phyloP scores from a whole-genome alignment of 2,329 filamentous ascomycete genomes.

The Cyanodermella asteris region DNA sequence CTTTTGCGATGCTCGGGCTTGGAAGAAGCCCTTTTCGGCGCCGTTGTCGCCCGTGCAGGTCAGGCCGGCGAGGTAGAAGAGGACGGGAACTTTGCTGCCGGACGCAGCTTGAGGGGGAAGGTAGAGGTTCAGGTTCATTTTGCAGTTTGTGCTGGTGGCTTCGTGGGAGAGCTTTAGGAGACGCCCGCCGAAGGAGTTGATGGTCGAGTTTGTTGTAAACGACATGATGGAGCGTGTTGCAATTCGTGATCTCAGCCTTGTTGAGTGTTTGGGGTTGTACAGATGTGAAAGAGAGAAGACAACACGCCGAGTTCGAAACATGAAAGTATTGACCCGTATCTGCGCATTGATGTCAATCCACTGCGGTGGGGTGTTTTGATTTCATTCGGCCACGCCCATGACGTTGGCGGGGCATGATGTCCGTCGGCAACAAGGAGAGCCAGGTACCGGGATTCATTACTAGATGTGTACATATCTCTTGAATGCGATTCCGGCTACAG shows the following conservation, averaged over 20 bases:
- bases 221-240: no score
- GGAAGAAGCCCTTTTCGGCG: slow-evolving; percentile 70
- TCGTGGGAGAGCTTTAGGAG: slow-evolving; percentile 84
- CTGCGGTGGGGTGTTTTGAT: neutral
- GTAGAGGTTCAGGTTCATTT: slow-evolving; percentile 87
- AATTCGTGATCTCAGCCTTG: slow-evolving; percentile 1
- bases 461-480: no score
- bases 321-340: slow-evolving; percentile 5
- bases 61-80: slow-evolving; percentile 83
- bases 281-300: slow-evolving; percentile 1
- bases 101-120: slow-evolving; percentile 49
- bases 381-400: no score
- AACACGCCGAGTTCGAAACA: no score
- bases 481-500: no score
- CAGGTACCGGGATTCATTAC: no score
- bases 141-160: slow-evolving; percentile 55
- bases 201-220: slow-evolving; percentile 74
- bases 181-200: slow-evolving; percentile 80
- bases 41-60: slow-evolving; percentile 80
- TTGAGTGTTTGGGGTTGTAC: slow-evolving; percentile 1
- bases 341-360: slow-evolving; percentile 8
- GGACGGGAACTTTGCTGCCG: slow-evolving; percentile 48
- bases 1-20: slow-evolving; percentile 53
- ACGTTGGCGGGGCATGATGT: no score
- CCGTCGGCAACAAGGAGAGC: no score